A percentile compares a stretch with the other conserved stretches of the same genome.
Conservation (phyloP, 2,329 filamentous ascomycete genomes). For the Claviceps pusilla region DNA sequence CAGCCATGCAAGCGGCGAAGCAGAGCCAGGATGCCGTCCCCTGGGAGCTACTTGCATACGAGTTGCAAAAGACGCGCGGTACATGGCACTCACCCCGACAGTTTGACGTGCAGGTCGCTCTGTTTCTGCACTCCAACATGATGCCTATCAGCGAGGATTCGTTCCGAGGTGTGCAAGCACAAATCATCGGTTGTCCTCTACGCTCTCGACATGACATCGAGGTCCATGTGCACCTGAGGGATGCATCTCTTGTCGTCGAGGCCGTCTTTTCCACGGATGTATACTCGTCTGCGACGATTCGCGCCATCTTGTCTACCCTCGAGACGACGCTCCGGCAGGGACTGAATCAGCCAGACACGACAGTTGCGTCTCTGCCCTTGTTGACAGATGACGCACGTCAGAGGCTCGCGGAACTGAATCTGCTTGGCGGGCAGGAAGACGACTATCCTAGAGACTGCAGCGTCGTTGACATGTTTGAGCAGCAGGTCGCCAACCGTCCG, state of each 20-base stretch:
- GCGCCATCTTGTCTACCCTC: neutral
- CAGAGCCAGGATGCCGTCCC: neutral
- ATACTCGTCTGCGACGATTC: neutral
- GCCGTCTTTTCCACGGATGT: neutral
- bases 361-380: neutral
- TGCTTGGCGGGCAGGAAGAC: neutral
- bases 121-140: neutral
- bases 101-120: neutral
- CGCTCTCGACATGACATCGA: neutral
- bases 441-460: conserved; percentile 1
- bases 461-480: neutral
- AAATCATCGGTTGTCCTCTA: neutral
- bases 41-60: neutral
- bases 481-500: neutral
- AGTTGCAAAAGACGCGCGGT: neutral
- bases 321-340: neutral
- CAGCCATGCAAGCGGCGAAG: neutral
- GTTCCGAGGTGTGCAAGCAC: neutral
- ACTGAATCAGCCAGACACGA: neutral
- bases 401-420: neutral
- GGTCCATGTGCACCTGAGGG: neutral
- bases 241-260: neutral
- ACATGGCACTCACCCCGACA: neutral
- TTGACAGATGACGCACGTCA: neutral
- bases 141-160: neutral